A percentile compares a stretch with the other conserved stretches of the same genome.
These are phyloP conservation scores for Triticum monococcum DNA, from an alignment of 176 grass and related monocot species.

Conservation along the genomic window DNA sequence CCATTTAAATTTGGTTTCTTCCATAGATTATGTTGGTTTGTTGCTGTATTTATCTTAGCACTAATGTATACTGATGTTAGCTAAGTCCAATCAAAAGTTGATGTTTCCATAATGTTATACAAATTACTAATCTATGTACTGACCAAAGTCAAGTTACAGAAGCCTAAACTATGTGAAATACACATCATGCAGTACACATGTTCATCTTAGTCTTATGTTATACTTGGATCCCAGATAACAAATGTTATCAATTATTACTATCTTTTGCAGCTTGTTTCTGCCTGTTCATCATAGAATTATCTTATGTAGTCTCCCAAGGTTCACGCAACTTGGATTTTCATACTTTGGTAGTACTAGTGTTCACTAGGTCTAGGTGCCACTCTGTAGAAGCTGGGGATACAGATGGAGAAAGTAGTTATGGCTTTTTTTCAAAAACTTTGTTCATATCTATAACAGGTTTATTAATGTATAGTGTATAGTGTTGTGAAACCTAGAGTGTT, in stretches of 20 bases:
- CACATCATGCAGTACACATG: no score
- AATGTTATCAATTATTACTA: background rate
- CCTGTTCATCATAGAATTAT: background rate
- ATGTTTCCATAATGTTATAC: no score
- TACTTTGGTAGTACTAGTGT: background rate
- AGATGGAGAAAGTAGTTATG: background rate
- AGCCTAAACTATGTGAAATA: no score
- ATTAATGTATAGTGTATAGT: background rate
- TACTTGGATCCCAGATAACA: background rate
- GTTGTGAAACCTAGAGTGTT: background rate
- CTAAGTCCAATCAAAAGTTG: no score
- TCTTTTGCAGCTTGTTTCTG: background rate
- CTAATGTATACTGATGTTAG: no score
- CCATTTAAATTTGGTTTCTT: no score
- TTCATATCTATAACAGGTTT: background rate
- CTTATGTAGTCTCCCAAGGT: background rate
- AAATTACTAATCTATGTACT: no score
- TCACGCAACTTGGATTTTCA: background rate
- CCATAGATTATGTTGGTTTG: no score
- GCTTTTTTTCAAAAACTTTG: background rate
- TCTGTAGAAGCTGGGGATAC: background rate
- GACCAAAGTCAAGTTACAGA: no score
- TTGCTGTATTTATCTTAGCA: no score
- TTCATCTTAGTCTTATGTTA: background rate
- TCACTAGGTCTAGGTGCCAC: background rate